Evolutionary conservation across 768 basidiomycete species (phyloP).

Genomic region (Daedaleopsis sinensis): DNA sequence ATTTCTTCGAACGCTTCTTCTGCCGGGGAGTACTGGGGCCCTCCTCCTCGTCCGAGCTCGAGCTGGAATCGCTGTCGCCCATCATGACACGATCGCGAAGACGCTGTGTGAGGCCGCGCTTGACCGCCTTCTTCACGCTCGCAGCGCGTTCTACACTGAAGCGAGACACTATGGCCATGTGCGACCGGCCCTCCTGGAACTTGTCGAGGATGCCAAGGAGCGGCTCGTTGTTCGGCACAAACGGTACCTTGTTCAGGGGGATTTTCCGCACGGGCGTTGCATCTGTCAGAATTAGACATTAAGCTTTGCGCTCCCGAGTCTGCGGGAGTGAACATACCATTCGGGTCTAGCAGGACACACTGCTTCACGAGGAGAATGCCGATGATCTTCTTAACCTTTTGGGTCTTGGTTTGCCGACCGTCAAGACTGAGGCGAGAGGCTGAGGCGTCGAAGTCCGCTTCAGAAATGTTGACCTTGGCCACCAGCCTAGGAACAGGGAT

Average conservation of each 20-base stretch:
- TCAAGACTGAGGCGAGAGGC: slow-evolving; percentile 23
- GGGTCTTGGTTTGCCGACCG: slow-evolving; percentile 31
- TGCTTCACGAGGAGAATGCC: slow-evolving; percentile 90
- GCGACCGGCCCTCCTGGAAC: slow-evolving; percentile 89
- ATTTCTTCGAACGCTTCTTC: slow-evolving; percentile 16
- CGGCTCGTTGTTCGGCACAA: slow-evolving; percentile 85
- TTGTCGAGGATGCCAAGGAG: slow-evolving; percentile 83
- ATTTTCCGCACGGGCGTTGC: slow-evolving; percentile 82
- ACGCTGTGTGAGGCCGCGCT: slow-evolving; percentile 77
- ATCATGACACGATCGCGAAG: slow-evolving; percentile 76
- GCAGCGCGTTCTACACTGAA: slow-evolving; percentile 50
- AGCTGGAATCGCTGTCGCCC: slow-evolving; percentile 61
- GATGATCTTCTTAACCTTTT: slow-evolving; percentile 78
- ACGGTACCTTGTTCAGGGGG: slow-evolving; percentile 84
- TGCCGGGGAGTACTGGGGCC: background rate
- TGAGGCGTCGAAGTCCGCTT: slow-evolving; percentile 17
- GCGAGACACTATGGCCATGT: slow-evolving; percentile 81
- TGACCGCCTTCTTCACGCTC: slow-evolving; percentile 84
- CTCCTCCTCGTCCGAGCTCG: slow-evolving; percentile 41
- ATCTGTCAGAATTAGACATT: slow-evolving; percentile 45
- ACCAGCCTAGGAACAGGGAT: slow-evolving; percentile 42
- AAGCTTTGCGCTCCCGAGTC: slow-evolving; percentile 16
- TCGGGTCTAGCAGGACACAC: slow-evolving; percentile 85
- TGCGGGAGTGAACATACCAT: slow-evolving; percentile 40
- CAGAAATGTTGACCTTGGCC: slow-evolving; percentile 12